Percentiles rank a stretch among this genome's conserved stretches.
Conservation (phyloP, 2,329 filamentous ascomycete species). For the Aureobasidium zeae region DNA sequence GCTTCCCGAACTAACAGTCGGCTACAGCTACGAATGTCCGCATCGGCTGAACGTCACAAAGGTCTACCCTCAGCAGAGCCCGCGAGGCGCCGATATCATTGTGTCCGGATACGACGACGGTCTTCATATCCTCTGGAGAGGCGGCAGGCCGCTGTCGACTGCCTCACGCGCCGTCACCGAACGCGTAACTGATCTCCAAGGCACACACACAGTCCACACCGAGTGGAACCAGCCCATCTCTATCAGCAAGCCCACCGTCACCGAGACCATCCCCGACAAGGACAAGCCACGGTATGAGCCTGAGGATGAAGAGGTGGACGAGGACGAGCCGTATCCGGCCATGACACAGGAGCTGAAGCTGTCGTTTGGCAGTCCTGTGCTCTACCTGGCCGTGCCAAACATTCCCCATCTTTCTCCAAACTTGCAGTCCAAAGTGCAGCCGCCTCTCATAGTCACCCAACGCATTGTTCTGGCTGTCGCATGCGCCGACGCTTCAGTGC, state of each 20-base stretch:
- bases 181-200: slow-evolving; percentile 1
- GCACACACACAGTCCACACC: neutral
- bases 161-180: slow-evolving; percentile 9
- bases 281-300: slow-evolving; percentile 28
- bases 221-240: slow-evolving; percentile 11
- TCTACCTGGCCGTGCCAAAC: slow-evolving; percentile 43
- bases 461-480: slow-evolving; percentile 45
- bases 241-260: neutral
- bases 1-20: neutral
- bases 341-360: slow-evolving; percentile 49
- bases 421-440: neutral
- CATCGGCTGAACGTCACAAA: slow-evolving; percentile 48
- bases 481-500: slow-evolving; percentile 49
- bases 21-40: slow-evolving; percentile 49
- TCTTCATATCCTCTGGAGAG: slow-evolving; percentile 51
- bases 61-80: slow-evolving; percentile 49
- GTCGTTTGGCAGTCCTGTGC: slow-evolving; percentile 43
- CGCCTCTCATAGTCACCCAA: slow-evolving; percentile 32
- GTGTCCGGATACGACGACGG: slow-evolving; percentile 52
- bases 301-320: slow-evolving; percentile 50
- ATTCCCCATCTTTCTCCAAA: slow-evolving; percentile 22
- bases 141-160: slow-evolving; percentile 35
- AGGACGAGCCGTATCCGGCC: slow-evolving; percentile 44
- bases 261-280: neutral
- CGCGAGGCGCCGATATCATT: slow-evolving; percentile 54